Base-by-base conservation (phyloP, 2,329 filamentous ascomycete species). In the Didymosphaeria variabile region DNA sequence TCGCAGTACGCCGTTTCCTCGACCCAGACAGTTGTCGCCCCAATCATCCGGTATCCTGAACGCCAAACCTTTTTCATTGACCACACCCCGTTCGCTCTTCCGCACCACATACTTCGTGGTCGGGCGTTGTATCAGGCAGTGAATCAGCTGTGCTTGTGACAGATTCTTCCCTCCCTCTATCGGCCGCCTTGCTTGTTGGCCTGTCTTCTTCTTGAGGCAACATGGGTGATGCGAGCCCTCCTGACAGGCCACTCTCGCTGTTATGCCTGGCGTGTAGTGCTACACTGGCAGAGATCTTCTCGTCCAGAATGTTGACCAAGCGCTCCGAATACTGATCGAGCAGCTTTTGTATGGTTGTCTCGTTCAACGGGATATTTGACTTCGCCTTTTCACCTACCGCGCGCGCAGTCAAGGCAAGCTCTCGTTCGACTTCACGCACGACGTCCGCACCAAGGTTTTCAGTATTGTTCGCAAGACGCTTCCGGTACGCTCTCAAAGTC, bases 261-360 rank as follows among this genome's bases (percentile, higher is more conserved):
- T 71, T 74, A 57, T 78, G 70, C 31, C 77, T 67, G 1, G 72
- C 68, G 45, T 76, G 72, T 42, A 73, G 65, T 19, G 79, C 78
- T 17, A 81, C 74, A 13, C 74, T 77, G 31, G 74, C 78, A 26
- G 77, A 76, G 46, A 93, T 83, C 74, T 90, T 91, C 75, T 92
- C 88, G 65, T 93, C 90, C 47, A 94, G 82, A 77, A 93, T 83
- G 49, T 83, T 87, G 6, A 92, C 87, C 51, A 94, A 80, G 61
- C 88, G 84, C 70, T 92, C 90, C 2, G 90, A 91, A 70, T 93
- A 93, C 77, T 92, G 87, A 67, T 93, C 91, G 8, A 94, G 80
- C 47, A 93, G 79, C 53, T 88, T 89, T 44, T 76, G 72, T 73
- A 83, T 77, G 6, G 73, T 73, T 1, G 70, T 74, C 65, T 83